phyloP scores from a whole-genome alignment of 176 grass and related monocot genomes.

The Triticum timopheevii region DNA sequence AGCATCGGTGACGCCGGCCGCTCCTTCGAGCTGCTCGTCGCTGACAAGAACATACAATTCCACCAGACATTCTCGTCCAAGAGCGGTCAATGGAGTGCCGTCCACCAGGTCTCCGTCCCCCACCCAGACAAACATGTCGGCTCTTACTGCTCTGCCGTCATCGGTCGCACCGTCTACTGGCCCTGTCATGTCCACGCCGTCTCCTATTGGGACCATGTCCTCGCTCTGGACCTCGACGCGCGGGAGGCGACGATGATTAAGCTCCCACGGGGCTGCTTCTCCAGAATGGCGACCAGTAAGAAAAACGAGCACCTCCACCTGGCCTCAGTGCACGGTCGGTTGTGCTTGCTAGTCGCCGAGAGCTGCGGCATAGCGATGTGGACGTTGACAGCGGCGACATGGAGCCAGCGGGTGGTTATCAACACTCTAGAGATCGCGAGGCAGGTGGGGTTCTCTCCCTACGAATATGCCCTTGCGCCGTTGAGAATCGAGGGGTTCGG shows the following conservation, averaged over 20 bases:
- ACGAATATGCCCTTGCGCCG: not conserved
- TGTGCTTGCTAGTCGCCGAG: not conserved
- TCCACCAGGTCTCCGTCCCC: not conserved
- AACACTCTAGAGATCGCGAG: not conserved
- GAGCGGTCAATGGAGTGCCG: not conserved
- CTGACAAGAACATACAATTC: not conserved
- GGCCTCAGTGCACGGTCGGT: not conserved
- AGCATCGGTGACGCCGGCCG: not conserved
- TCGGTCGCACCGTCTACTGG: not conserved
- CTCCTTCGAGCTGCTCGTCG: slow-evolving; percentile 15
- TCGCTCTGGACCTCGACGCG: not conserved
- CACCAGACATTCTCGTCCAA: not conserved
- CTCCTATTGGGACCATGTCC: not conserved
- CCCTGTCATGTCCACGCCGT: not conserved
- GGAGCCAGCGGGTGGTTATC: not conserved
- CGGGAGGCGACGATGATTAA: not conserved
- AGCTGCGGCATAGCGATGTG: not conserved
- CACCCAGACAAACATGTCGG: not conserved
- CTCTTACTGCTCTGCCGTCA: not conserved
- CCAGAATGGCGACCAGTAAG: no score
- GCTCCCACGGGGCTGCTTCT: not conserved
- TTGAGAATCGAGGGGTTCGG: no score
- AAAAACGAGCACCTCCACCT: not conserved
- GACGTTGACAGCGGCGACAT: not conserved
- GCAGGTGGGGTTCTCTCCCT: not conserved